Conservation (phyloP, 352 stramenopile genomes). For the Elongisporangium prolatum region DNA sequence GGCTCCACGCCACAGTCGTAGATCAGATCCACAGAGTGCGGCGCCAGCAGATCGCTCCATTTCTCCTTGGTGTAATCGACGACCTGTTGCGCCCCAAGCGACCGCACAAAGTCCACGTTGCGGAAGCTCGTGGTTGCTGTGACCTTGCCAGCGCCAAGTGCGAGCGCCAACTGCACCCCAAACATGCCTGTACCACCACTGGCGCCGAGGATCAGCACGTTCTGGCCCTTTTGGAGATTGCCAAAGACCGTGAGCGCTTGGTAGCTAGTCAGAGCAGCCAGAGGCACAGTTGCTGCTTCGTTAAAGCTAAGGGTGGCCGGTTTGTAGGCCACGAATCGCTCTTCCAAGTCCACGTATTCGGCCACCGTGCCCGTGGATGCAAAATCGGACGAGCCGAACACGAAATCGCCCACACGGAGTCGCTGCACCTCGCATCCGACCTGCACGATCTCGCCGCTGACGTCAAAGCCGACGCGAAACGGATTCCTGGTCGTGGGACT, state of each 20-base stretch:
- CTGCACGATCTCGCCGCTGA: conserved; percentile 25
- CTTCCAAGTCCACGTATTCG: conserved; percentile 30
- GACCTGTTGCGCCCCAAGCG: conserved; percentile 38
- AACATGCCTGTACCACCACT: conserved; percentile 56
- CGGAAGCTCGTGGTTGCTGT: conserved; percentile 30
- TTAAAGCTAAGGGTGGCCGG: conserved; percentile 31
- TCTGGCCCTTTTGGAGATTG: conserved; percentile 19
- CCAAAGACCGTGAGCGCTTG: conserved; percentile 27
- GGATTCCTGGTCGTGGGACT: conserved; percentile 19
- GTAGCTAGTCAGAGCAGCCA: conserved; percentile 25
- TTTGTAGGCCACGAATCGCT: conserved; percentile 25
- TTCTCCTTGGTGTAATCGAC: conserved; percentile 52
- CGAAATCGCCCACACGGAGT: conserved; percentile 25
- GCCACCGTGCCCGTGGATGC: conserved; percentile 15
- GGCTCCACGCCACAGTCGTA: conserved; percentile 29
- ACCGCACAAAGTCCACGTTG: conserved; percentile 38
- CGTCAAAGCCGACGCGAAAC: conserved; percentile 29
- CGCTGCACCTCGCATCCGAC: conserved; percentile 21
- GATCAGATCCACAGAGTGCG: conserved; percentile 27
- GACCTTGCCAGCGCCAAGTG: conserved; percentile 15
- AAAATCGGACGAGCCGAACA: conserved; percentile 15
- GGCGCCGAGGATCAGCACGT: conserved; percentile 48
- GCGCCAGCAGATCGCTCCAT: conserved; percentile 27
- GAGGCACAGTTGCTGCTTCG: conserved; percentile 24
- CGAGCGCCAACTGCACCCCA: conserved; percentile 55